phyloP scores from a whole-genome alignment of 768 basidiomycete species.

The Multifurca ochricompacta region DNA sequence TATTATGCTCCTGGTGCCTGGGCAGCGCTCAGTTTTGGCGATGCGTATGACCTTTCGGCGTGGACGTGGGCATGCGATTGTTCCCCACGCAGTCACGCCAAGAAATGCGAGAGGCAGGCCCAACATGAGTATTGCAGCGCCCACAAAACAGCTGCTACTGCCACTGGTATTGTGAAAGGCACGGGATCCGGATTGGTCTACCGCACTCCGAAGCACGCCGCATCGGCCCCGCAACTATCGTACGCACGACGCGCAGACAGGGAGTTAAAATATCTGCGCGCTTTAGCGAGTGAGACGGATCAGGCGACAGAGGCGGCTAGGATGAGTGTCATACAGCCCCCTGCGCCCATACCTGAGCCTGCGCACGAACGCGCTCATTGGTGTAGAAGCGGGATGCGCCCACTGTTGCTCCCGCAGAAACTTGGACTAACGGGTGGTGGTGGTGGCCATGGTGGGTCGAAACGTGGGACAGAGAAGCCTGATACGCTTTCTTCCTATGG shows the following conservation, averaged over 20 bases:
- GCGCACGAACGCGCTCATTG: neutral
- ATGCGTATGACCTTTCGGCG: neutral
- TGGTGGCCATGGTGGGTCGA: neutral
- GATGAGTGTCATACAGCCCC: neutral
- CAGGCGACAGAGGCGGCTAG: neutral
- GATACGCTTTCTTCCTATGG: constrained; percentile 17
- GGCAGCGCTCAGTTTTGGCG: neutral
- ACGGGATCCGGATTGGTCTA: neutral
- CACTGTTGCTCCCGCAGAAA: constrained; percentile 24
- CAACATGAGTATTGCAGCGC: no score
- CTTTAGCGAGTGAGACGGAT: neutral
- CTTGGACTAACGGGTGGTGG: constrained; percentile 11
- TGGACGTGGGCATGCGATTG: constrained; percentile 1
- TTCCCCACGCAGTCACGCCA: neutral
- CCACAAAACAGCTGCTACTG: no score
- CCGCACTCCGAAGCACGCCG: neutral
- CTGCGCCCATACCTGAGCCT: neutral
- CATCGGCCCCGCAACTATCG: neutral
- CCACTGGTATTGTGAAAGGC: no score
- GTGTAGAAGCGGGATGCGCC: constrained; percentile 19
- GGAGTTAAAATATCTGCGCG: neutral
- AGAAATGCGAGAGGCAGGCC: neutral
- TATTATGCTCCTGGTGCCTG: neutral
- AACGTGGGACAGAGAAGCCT: constrained; percentile 16
- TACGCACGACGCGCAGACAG: neutral